Evolutionary conservation across 495 filamentous ascomycete genomes (phyloP).

Genomic region (Aspergillus incahuasiensis): DNA sequence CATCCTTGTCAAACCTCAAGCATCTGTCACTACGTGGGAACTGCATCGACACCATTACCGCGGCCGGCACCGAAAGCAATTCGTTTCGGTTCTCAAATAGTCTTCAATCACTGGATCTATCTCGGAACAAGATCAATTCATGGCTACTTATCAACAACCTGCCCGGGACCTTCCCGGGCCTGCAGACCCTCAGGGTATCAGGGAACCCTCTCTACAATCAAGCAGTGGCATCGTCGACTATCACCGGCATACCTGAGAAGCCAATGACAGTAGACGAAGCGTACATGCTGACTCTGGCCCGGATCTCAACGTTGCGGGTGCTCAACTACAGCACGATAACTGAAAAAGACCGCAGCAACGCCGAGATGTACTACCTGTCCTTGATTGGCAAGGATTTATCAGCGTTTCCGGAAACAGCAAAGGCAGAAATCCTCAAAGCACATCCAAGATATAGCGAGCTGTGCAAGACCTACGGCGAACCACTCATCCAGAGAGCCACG

Average conservation of each 20-base stretch:
- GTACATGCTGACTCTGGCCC: constrained; percentile 83
- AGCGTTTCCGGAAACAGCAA: constrained; percentile 49
- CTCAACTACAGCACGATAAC: constrained; percentile 80
- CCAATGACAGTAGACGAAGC: constrained; percentile 63
- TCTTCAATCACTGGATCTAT: constrained; percentile 66
- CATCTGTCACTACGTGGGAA: constrained; percentile 44
- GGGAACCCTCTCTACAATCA: constrained; percentile 77
- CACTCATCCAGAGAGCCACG: constrained; percentile 43
- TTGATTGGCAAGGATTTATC: constrained; percentile 72
- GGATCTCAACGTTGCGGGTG: constrained; percentile 57
- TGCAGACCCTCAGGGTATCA: constrained; percentile 63
- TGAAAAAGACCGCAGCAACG: constrained; percentile 68
- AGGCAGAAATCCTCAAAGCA: constrained; percentile 45
- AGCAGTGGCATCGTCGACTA: constrained; percentile 37
- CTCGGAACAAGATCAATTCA: constrained; percentile 66
- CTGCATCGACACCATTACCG: constrained; percentile 30
- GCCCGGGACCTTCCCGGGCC: constrained; percentile 58
- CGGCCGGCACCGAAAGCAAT: not conserved
- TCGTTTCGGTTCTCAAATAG: constrained; percentile 37
- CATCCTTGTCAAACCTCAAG: constrained; percentile 54
- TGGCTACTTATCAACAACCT: constrained; percentile 71
- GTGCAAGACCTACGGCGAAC: constrained; percentile 67
- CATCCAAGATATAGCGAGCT: constrained; percentile 71
- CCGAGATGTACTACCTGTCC: constrained; percentile 87
- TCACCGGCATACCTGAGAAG: constrained; percentile 34